A percentile compares a stretch with the other conserved stretches of the same genome.
Evolutionary conservation across 176 grass and related monocot species (phyloP).

Genomic region (Phyllostachys edulis): DNA sequence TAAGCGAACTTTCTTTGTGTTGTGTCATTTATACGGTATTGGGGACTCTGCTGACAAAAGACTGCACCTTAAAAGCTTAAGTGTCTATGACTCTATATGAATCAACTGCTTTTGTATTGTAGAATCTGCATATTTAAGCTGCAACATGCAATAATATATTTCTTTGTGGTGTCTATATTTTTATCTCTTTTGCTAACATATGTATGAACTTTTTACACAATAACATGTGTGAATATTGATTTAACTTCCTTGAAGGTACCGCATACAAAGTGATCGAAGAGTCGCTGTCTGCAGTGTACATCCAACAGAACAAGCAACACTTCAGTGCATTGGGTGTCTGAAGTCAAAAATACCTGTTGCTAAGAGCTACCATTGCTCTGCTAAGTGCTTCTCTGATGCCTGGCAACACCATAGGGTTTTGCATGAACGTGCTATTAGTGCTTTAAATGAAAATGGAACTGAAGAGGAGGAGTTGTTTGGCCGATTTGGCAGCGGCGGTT

Average conservation of each 20-base stretch:
- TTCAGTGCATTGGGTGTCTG: conserved; percentile 83
- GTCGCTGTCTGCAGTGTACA: conserved; percentile 73
- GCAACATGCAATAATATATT: conserved; percentile 7
- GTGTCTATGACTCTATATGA: neutral
- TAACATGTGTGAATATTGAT: neutral
- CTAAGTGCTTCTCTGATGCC: conserved; percentile 82
- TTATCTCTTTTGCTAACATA: neutral
- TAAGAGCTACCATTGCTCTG: conserved; percentile 81
- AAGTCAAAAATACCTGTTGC: conserved; percentile 83
- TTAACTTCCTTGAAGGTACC: conserved; percentile 60
- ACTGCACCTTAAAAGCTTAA: neutral
- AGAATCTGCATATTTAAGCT: neutral
- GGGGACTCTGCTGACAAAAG: neutral
- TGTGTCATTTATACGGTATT: neutral
- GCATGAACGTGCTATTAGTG: conserved; percentile 70
- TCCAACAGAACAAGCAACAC: conserved; percentile 73
- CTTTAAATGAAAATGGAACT: conserved; percentile 66
- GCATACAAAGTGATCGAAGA: conserved; percentile 72
- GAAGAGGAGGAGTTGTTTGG: conserved; percentile 79
- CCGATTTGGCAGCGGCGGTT: conserved; percentile 44
- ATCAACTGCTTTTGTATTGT: neutral
- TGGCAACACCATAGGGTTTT: conserved; percentile 80
- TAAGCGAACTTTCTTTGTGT: neutral
- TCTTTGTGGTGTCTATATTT: neutral
- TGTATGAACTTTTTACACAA: neutral